phyloP scores from a whole-genome alignment of 1,139 yeast species.

The Pichia sp. region DNA sequence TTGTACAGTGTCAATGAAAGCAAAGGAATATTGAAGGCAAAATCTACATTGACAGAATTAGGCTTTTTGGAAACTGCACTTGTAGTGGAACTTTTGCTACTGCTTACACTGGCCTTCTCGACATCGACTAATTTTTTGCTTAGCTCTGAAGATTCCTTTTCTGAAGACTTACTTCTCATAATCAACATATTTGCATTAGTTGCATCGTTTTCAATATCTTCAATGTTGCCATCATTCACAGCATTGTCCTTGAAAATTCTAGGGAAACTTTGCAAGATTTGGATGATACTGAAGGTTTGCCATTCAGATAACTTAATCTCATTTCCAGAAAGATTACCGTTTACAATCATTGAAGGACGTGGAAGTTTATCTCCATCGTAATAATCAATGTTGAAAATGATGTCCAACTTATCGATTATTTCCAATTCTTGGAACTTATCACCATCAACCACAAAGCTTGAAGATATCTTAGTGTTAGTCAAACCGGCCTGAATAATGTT shows the following conservation, averaged over 20 bases:
- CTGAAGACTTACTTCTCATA: conserved; percentile 21
- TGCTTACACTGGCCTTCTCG: neutral
- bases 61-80: neutral
- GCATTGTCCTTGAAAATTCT: conserved; percentile 48
- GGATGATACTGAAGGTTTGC: conserved; percentile 60
- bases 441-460: conserved; percentile 51
- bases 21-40: conserved; percentile 57
- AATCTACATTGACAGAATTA: conserved; percentile 32
- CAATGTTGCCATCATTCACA: conserved; percentile 36
- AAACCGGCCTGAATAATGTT: conserved; percentile 64
- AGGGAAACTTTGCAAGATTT: conserved; percentile 54
- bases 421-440: conserved; percentile 50
- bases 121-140: neutral
- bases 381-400: conserved; percentile 58
- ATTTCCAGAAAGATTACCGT: conserved; percentile 64
- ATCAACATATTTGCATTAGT: conserved; percentile 42
- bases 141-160: conserved; percentile 15
- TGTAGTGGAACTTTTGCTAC: neutral
- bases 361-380: conserved; percentile 35
- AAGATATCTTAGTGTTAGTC: conserved; percentile 61
- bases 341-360: conserved; percentile 50
- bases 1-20: conserved; percentile 64
- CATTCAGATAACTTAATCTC: conserved; percentile 69
- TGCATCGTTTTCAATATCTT: conserved; percentile 65
- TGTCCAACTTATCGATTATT: conserved; percentile 66